phyloP scores from a whole-genome alignment of 331 rosid species.

The Spiraea crenata region DNA sequence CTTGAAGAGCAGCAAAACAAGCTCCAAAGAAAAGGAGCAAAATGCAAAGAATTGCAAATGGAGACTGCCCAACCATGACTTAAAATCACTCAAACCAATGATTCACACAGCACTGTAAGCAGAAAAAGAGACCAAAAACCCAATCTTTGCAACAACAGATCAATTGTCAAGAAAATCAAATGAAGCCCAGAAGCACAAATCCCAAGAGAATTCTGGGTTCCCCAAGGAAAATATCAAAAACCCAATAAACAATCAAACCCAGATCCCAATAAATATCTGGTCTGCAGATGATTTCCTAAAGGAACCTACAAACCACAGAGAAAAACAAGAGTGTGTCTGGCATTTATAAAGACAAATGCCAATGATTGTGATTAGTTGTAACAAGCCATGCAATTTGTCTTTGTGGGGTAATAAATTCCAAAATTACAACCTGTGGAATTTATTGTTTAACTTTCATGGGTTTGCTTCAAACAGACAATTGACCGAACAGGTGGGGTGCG shows the following conservation, averaged over 20 bases:
- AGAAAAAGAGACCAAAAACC: slow-evolving; percentile 6
- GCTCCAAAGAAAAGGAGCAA: slow-evolving; percentile 41
- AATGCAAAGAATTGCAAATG: slow-evolving; percentile 36
- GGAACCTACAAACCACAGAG: background rate
- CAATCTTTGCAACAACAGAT: slow-evolving; percentile 4
- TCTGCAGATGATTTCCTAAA: slow-evolving; percentile 12
- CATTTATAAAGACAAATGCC: slow-evolving; percentile 25
- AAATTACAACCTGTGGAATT: slow-evolving; percentile 29
- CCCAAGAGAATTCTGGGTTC: slow-evolving; percentile 33
- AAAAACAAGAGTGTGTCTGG: slow-evolving; percentile 3
- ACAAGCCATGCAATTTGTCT: slow-evolving; percentile 28
- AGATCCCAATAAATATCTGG: slow-evolving; percentile 35
- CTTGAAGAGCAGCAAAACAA: slow-evolving; percentile 49
- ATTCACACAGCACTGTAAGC: background rate
- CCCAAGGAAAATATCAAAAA: slow-evolving; percentile 24
- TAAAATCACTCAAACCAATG: slow-evolving; percentile 1
- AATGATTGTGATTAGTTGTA: slow-evolving; percentile 38
- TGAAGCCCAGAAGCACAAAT: slow-evolving; percentile 31
- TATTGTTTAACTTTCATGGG: slow-evolving; percentile 11
- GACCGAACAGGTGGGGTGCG: slow-evolving; percentile 32
- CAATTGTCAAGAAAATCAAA: slow-evolving; percentile 14
- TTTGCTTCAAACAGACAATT: slow-evolving; percentile 21
- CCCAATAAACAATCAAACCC: slow-evolving; percentile 22
- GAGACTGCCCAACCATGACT: slow-evolving; percentile 42
- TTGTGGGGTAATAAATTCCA: background rate